phyloP scores from a whole-genome alignment of 345 rosid genomes.

The Rhodamnia argentea region DNA sequence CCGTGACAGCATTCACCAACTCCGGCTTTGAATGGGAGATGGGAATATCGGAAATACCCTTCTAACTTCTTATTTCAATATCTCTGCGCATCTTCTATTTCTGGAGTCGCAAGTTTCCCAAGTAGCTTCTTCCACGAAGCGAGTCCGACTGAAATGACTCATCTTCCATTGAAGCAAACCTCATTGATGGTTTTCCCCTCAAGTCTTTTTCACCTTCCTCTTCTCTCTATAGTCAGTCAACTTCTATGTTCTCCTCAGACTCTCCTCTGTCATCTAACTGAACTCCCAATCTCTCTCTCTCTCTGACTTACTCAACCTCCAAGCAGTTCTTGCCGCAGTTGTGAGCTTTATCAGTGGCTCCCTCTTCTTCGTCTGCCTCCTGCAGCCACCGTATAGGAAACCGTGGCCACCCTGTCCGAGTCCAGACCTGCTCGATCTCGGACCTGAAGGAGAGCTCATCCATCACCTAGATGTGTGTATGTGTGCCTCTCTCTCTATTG shows the following conservation, averaged over 20 bases:
- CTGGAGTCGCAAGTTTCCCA: background rate
- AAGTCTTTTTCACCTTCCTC: background rate
- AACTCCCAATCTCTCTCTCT: background rate
- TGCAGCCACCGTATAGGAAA: background rate
- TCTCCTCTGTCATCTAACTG: background rate
- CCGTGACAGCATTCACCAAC: background rate
- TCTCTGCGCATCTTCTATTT: background rate
- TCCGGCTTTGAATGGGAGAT: background rate
- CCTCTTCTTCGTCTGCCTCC: background rate
- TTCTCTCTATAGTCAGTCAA: background rate
- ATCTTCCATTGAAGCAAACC: background rate
- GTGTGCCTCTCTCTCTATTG: too few relatives aligned
- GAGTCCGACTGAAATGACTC: background rate
- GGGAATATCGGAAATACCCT: background rate
- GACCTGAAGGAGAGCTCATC: background rate
- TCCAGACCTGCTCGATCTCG: background rate
- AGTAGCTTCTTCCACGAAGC: background rate
- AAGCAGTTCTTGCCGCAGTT: background rate
- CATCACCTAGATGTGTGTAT: background rate
- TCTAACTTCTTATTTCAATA: background rate
- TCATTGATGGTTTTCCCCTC: background rate
- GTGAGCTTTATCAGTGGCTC: background rate
- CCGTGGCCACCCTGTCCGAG: background rate
- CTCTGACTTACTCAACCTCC: background rate
- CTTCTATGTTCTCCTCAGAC: background rate